These are phyloP conservation scores for Fusarium mangiferae DNA, from an alignment of 2,329 filamentous ascomycete genomes.

Conservation along the genomic window DNA sequence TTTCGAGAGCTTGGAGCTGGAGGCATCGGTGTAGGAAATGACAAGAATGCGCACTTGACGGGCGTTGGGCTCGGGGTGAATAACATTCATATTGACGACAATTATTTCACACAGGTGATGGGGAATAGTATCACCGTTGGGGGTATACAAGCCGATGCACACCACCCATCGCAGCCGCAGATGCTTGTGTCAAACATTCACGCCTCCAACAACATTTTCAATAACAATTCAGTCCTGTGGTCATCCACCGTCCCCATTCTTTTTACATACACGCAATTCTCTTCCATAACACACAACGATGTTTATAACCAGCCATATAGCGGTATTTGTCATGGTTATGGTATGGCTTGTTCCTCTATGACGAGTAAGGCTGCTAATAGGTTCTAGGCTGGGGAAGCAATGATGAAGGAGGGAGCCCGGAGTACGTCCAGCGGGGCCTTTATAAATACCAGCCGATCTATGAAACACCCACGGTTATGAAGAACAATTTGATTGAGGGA, in stretches of 20 bases:
- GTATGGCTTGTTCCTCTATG: background rate
- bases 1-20: slow-evolving; percentile 5
- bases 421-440: background rate
- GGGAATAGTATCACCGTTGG: slow-evolving; percentile 4
- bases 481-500: background rate
- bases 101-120: slow-evolving; percentile 3
- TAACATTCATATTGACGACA: background rate
- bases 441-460: slow-evolving; percentile 1
- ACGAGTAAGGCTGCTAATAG: background rate
- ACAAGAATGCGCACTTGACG: background rate
- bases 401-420: background rate
- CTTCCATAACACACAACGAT: background rate
- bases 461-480: background rate
- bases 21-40: background rate
- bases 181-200: background rate
- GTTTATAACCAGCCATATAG: slow-evolving; percentile 10
- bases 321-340: slow-evolving; percentile 4
- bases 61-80: background rate
- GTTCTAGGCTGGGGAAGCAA: slow-evolving; percentile 3
- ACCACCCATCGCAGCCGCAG: background rate
- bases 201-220: slow-evolving; percentile 2
- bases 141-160: slow-evolving; percentile 4
- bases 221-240: slow-evolving; percentile 9
- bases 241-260: slow-evolving; percentile 3
- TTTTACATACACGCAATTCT: slow-evolving; percentile 1